Percentiles rank a stretch among this genome's conserved stretches.
These are phyloP conservation scores for Tricholoma sp. DNA, from an alignment of 768 basidiomycete genomes.

Conservation along the genomic window DNA sequence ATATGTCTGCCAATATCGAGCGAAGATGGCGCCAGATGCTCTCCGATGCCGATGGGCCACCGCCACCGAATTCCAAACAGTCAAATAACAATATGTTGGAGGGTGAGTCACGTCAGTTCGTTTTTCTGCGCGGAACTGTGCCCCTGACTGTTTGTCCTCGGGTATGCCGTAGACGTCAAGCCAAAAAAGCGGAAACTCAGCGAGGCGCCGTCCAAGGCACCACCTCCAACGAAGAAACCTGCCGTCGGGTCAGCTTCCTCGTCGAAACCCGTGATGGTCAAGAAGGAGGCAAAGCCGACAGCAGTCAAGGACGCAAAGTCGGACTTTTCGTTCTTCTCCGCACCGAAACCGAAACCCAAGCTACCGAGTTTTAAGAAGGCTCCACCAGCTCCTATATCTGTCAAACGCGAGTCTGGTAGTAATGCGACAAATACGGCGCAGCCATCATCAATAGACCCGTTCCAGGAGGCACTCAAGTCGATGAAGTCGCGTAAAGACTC, in stretches of 20 bases:
- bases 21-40: constrained; percentile 74
- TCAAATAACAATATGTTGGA: constrained; percentile 40
- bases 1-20: constrained; percentile 87
- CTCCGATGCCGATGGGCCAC: constrained; percentile 30
- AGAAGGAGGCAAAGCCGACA: constrained; percentile 49
- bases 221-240: constrained; percentile 61
- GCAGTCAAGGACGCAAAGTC: constrained; percentile 73
- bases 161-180: constrained; percentile 40
- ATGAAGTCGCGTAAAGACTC: constrained; percentile 65
- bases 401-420: constrained; percentile 47
- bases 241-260: constrained; percentile 45
- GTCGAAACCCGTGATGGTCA: constrained; percentile 40
- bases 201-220: constrained; percentile 44
- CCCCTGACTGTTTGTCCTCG: constrained; percentile 10
- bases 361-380: constrained; percentile 86
- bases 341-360: constrained; percentile 78
- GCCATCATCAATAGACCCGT: constrained; percentile 74
- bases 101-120: constrained; percentile 67
- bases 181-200: constrained; percentile 70
- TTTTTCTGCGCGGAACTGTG: constrained; percentile 22
- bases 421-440: constrained; percentile 65
- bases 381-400: constrained; percentile 31
- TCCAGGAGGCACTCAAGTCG: constrained; percentile 75
- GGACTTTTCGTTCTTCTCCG: constrained; percentile 85
- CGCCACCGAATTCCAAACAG: constrained; percentile 34